A percentile compares a stretch with the other conserved stretches of the same genome.
These are phyloP conservation scores for Alternaria ethzedia DNA, from an alignment of 2,329 filamentous ascomycete genomes.

Conservation along the genomic window DNA sequence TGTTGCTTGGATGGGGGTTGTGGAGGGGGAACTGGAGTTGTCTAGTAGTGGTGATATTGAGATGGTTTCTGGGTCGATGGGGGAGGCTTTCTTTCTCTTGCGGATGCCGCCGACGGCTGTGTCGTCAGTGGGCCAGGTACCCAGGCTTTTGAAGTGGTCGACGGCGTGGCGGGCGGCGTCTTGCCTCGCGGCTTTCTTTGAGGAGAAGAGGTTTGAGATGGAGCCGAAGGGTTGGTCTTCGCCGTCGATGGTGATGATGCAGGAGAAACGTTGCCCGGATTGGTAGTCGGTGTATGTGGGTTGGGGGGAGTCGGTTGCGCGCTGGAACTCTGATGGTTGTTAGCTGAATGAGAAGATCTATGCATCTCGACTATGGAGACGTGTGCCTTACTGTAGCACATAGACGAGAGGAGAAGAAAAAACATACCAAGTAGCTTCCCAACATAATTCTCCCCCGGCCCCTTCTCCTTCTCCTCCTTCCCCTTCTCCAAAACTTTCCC, in stretches of 20 bases:
- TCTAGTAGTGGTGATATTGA: neutral
- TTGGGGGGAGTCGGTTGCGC: conserved; percentile 24
- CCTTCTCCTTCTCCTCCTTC: conserved; percentile 22
- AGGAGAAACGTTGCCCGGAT: conserved; percentile 40
- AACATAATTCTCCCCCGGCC: conserved; percentile 37
- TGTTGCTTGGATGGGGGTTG: neutral
- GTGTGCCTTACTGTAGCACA: too few relatives aligned
- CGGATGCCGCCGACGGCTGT: conserved; percentile 35
- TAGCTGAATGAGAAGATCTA: too few relatives aligned
- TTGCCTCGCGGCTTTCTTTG: conserved; percentile 52
- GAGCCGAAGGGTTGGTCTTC: conserved; percentile 45
- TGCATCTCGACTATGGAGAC: too few relatives aligned
- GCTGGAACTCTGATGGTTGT: too few relatives aligned
- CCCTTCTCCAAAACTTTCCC: conserved; percentile 30
- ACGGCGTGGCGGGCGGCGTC: conserved; percentile 52
- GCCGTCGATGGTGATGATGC: conserved; percentile 35
- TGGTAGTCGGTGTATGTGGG: conserved; percentile 49
- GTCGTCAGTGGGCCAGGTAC: conserved; percentile 35
- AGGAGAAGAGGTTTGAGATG: conserved; percentile 36
- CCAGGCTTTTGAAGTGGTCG: conserved; percentile 48
- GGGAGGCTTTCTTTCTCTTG: conserved; percentile 31
- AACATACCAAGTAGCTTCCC: conserved; percentile 48
- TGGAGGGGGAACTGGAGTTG: neutral
- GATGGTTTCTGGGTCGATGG: neutral
- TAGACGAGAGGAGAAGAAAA: too few relatives aligned